Conservation (phyloP, 805 yeast species). For the Trichomonascus vanleenenianus region DNA sequence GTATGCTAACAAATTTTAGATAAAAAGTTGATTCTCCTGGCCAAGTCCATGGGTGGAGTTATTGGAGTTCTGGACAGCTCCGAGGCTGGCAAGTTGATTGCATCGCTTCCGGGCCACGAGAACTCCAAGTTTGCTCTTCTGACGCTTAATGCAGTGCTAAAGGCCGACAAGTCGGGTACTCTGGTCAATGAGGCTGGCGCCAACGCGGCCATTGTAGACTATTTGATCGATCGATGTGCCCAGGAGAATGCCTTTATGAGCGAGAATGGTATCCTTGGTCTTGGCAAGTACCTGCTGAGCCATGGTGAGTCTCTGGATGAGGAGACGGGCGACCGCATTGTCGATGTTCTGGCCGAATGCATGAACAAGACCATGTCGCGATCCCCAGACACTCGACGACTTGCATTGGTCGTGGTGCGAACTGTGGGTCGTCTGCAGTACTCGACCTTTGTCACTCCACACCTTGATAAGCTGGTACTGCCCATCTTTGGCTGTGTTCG, state of each 20-base stretch:
- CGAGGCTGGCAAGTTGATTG: conserved; percentile 43
- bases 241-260: conserved; percentile 45
- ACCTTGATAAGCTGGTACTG: conserved; percentile 52
- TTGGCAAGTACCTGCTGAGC: conserved; percentile 68
- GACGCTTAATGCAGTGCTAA: conserved; percentile 71
- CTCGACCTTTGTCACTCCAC: conserved; percentile 42
- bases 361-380: conserved; percentile 48
- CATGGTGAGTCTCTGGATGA: conserved; percentile 30
- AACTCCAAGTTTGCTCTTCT: conserved; percentile 38
- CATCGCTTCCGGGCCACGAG: conserved; percentile 13
- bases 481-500: conserved; percentile 76
- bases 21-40: conserved; percentile 42
- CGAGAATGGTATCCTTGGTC: conserved; percentile 71
- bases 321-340: conserved; percentile 35
- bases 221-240: conserved; percentile 38
- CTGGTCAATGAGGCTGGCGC: conserved; percentile 46
- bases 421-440: conserved; percentile 62
- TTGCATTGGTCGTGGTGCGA: conserved; percentile 66
- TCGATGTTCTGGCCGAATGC: conserved; percentile 42
- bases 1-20: conserved; percentile 5
- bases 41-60: conserved; percentile 68
- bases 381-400: conserved; percentile 71
- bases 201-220: conserved; percentile 41
- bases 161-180: conserved; percentile 49
- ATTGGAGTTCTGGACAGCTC: conserved; percentile 57